phyloP scores from a whole-genome alignment of 2,329 filamentous ascomycete genomes.

The Magnaporthales sp. region DNA sequence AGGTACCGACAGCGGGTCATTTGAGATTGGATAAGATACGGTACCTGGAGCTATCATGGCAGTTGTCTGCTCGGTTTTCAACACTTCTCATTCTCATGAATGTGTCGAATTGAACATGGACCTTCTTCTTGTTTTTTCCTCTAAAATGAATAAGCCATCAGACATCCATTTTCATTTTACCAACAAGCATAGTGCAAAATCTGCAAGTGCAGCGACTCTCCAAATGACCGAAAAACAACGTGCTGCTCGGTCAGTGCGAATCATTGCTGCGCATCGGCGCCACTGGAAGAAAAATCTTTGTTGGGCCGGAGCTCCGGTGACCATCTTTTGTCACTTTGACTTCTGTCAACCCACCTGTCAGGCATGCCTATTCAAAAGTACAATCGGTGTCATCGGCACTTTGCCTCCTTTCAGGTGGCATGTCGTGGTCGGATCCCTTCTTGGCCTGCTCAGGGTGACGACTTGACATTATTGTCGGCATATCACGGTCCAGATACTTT shows the following conservation, averaged over 20 bases:
- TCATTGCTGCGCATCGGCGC: not conserved
- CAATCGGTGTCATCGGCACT: not conserved
- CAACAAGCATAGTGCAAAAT: not conserved
- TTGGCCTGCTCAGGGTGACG: not conserved
- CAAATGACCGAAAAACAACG: not conserved
- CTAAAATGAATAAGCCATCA: too few relatives aligned
- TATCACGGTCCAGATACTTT: not conserved
- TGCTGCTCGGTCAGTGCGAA: not conserved
- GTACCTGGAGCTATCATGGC: too few relatives aligned
- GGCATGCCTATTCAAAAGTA: not conserved
- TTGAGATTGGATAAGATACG: too few relatives aligned
- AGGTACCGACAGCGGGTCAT: not conserved
- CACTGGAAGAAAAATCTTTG: not conserved
- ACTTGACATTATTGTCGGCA: not conserved
- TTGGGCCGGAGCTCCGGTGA: not conserved
- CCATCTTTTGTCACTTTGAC: not conserved
- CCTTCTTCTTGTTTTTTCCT: not conserved
- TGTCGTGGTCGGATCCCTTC: not conserved
- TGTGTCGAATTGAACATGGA: not conserved
- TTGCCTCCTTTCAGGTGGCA: not conserved
- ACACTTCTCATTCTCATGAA: too few relatives aligned
- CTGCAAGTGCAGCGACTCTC: not conserved
- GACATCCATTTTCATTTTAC: not conserved
- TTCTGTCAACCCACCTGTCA: not conserved
- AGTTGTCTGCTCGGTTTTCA: too few relatives aligned